These are phyloP conservation scores for Phyllosticta ampelicida DNA, from an alignment of 2,329 filamentous ascomycete species.

Conservation along the genomic window DNA sequence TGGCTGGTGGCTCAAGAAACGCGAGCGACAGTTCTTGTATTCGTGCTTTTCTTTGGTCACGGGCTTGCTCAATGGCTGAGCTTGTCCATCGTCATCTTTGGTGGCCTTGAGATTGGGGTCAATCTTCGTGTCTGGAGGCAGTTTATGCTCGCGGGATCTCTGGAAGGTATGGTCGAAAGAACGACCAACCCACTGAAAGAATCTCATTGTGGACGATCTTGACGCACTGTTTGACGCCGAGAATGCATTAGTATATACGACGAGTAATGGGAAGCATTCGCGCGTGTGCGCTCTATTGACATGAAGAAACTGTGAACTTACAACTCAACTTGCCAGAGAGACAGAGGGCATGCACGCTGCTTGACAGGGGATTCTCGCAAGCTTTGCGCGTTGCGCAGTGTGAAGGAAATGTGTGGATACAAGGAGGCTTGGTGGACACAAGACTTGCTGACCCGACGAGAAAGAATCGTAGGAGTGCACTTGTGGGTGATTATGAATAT, in stretches of 20 bases:
- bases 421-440: no score
- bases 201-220: no score
- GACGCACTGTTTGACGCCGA: not conserved
- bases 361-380: no score
- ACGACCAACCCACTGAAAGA: not conserved
- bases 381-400: no score
- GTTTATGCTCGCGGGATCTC: no score
- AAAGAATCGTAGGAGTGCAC: no score
- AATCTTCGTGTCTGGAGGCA: no score
- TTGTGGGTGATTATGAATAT: no score
- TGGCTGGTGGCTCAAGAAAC: not conserved
- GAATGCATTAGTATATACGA: not conserved
- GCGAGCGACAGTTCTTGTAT: not conserved
- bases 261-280: not conserved
- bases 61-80: not conserved
- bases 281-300: not conserved
- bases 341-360: not conserved
- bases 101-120: not conserved
- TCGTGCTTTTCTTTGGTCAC: not conserved
- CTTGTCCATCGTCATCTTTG: not conserved
- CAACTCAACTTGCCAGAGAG: not conserved
- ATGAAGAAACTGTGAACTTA: not conserved
- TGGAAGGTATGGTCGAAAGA: not conserved
- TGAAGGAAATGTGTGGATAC: no score
- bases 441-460: no score